phyloP scores from a whole-genome alignment of 116 monocot genomes.

The Posidonia oceanica region DNA sequence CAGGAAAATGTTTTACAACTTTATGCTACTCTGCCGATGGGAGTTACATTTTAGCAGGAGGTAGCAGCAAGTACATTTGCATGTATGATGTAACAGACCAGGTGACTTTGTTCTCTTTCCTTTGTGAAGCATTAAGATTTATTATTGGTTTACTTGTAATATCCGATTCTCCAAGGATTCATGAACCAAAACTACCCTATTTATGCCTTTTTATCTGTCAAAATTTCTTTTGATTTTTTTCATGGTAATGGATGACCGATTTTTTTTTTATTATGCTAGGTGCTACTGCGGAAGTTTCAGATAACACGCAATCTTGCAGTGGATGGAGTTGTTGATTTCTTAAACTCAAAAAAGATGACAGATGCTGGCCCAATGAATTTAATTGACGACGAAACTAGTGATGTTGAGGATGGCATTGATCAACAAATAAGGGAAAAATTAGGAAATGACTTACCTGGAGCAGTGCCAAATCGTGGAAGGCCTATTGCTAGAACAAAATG shows the following conservation, averaged over 20 bases:
- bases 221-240: too few species aligned
- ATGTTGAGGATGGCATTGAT: conserved; percentile 70
- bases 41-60: conserved; percentile 92
- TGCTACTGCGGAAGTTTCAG: conserved; percentile 78
- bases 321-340: conserved; percentile 94
- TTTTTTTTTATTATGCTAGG: conserved; percentile 26
- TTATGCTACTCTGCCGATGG: conserved; percentile 97
- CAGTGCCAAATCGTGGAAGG: conserved; percentile 56
- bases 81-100: conserved; percentile 98
- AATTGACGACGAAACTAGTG: conserved; percentile 84
- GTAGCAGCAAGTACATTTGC: conserved; percentile 92
- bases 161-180: too few species aligned
- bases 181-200: too few species aligned
- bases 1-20: conserved; percentile 87
- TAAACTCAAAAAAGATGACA: conserved; percentile 93
- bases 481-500: conserved; percentile 76
- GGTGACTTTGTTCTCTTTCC: conserved; percentile 24
- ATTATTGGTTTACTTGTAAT: too few species aligned
- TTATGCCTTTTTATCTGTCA: too few species aligned
- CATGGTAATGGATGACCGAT: not conserved
- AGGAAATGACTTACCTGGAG: conserved; percentile 69
- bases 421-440: conserved; percentile 42
- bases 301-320: conserved; percentile 78
- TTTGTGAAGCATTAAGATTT: not conserved
- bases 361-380: conserved; percentile 91